Evolutionary conservation across 129 eudicot species (phyloP), one percentile per base, ranked within the genome.

Genomic region (Flaveria bidentis): DNA sequence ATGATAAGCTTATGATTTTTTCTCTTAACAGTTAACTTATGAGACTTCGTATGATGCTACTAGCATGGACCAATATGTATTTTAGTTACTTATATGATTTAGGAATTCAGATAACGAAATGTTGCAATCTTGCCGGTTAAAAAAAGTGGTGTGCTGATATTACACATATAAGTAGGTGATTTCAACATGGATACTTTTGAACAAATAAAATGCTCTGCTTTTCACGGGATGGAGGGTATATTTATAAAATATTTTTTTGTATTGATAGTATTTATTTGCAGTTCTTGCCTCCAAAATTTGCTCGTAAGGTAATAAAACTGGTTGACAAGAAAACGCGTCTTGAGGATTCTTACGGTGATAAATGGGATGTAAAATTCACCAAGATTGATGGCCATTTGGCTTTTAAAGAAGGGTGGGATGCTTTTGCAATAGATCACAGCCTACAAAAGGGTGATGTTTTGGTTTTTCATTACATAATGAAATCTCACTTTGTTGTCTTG

Each of bases 271-370:
- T 56, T 42, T 74, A n/a, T 53, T 76, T 83, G 70, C 89, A 92
- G 97, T 69, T 36, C 57, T 39, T 92, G 74, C 97, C 97, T 78
- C 91, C 87, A 46, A 76, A 45, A 65, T 82, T 89, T 80, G 78
- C 80, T 71, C 76, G 61, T 18, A 56, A 39, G 5, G 53, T 80
- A 67, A 52, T 67, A 62, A 9, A 72, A 46, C 57, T 78, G 80
- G 80, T 47, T 70, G 86, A 53, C 51, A 66, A 80, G 78, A 13
- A 46, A 74, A 82, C 79, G 65, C 23, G 20, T 36, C 88, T 89
- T 67, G 91, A 89, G 83, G 96, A 92, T 81, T 62, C 81, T 30
- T 72, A 23, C 67, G 92, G 96, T 30, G 81, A 75, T 36, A 67
- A 36, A 72, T 89, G 97, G 91, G 18, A 28, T 18, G 88, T 89